Evolutionary conservation across 257 asterid genomes (phyloP), one percentile per base, ranked within the genome.

Genomic region (Capsicum baccatum): DNA sequence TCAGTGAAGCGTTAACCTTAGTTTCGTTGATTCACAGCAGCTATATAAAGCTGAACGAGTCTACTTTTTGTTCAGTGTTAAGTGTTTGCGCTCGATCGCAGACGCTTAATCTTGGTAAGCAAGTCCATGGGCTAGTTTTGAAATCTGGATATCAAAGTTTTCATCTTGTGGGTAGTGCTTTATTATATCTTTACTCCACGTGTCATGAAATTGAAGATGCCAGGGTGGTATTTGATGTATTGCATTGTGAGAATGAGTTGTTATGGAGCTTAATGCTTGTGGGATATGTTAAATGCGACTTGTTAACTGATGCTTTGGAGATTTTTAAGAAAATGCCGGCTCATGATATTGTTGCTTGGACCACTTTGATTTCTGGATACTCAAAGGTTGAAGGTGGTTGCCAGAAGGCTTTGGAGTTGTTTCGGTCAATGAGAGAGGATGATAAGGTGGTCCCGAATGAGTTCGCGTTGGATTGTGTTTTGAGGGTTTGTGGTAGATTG

Each of bases 281-380:
- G 37, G 93, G 92, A 10, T 94, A 90, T 85, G 98, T 91, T 78
- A 92, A 91, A 83, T 90, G 94, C 58, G 82, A 87, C 80, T 83
- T 91, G 58, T 82, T 92, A 92, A 82, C 67, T 54, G 94, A 94
- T 42, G 99, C 97, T 56, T 82, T 85, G 63, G 47, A 35, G 57
- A 80, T 94, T 60, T 94, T 95, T 21, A 78, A 59, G 39, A 66
- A 83, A 85, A 95, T 93, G 96, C 97, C 98, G 1, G 60, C 21
- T 57, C 94, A 87, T 13, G 87, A 94, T 71, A 95, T 95, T 85
- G 91, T 93, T 82, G 97, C 91, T 19, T 95, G 98, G 99, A 94
- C 98, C 55, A 81, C 92, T 7, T 86, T 94, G 88, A 91, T 95
- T 63, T 93, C 97, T 2, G 99, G 99, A 56, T 90, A 88, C 85